These are phyloP conservation scores for Leccinum uliginosum DNA, from an alignment of 768 basidiomycete genomes.

Conservation along the genomic window DNA sequence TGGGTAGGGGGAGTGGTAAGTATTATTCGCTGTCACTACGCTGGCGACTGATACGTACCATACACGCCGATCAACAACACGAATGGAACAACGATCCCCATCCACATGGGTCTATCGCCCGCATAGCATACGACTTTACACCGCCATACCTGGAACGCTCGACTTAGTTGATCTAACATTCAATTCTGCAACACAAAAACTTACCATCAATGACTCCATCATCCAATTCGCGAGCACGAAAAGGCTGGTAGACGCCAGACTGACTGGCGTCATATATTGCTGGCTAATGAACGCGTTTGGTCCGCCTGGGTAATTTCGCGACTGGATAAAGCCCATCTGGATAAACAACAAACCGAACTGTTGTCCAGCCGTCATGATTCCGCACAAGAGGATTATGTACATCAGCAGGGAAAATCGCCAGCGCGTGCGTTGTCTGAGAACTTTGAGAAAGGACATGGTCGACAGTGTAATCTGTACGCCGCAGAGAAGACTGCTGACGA, in stretches of 20 bases:
- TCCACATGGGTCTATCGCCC: conserved; percentile 7
- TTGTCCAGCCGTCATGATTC: conserved; percentile 16
- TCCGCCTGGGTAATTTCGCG: conserved; percentile 13
- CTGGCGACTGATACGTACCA: conserved; percentile 3
- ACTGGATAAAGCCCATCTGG: conserved; percentile 13
- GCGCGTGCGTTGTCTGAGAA: conserved; percentile 11
- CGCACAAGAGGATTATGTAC: conserved; percentile 13
- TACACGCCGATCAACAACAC: conserved; percentile 8
- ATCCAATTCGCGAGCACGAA: conserved; percentile 21
- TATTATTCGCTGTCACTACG: not conserved
- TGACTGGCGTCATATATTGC: not conserved
- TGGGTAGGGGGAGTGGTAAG: not conserved
- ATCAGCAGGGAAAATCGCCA: conserved; percentile 7
- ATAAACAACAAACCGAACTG: conserved; percentile 9
- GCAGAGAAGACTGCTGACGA: conserved; percentile 18
- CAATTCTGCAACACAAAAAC: not conserved
- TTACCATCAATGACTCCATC: conserved; percentile 21
- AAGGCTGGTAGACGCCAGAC: conserved; percentile 3
- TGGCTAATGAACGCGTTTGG: conserved; percentile 7
- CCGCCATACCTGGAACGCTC: conserved; percentile 18
- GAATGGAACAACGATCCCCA: conserved; percentile 7
- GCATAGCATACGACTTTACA: conserved; percentile 16
- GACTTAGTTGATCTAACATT: not conserved
- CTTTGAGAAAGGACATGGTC: conserved; percentile 14
- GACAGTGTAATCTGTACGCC: conserved; percentile 19